A percentile compares a stretch with the other conserved stretches of the same genome.
Evolutionary conservation across 2,329 filamentous ascomycete species (phyloP).

Genomic region (Raffaelea albimanens): DNA sequence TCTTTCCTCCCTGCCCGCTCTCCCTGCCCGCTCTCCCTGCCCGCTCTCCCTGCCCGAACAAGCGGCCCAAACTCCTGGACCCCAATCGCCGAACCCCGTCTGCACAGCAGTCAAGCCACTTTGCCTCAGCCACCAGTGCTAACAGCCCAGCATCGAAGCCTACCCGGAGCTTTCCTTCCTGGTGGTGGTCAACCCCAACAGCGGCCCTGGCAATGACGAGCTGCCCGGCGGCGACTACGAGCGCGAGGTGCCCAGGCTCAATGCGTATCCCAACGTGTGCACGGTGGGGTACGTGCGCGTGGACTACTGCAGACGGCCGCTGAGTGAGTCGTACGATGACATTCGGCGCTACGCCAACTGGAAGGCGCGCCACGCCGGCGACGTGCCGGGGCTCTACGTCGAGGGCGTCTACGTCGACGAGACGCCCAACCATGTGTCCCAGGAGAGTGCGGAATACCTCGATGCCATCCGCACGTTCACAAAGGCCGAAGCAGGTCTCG

Average conservation of each 20-base stretch:
- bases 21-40: too few species aligned
- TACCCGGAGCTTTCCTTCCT: conserved; percentile 1
- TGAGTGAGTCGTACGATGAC: conserved; percentile 3
- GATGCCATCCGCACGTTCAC: background rate
- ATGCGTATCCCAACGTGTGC: conserved; percentile 9
- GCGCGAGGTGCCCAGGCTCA: conserved; percentile 10
- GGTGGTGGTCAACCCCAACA: conserved; percentile 5
- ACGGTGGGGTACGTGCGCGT: conserved; percentile 10
- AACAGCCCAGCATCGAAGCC: conserved; percentile 1
- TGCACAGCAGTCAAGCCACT: too few species aligned
- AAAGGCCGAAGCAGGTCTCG: conserved; percentile 1
- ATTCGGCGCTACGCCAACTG: conserved; percentile 4
- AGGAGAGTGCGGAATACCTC: conserved; percentile 1
- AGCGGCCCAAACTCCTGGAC: too few species aligned
- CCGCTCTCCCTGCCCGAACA: too few species aligned
- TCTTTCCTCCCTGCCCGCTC: too few species aligned
- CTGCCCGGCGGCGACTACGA: conserved; percentile 8
- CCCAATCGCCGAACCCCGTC: too few species aligned
- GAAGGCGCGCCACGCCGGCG: background rate
- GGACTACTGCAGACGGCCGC: conserved; percentile 6
- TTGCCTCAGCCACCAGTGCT: too few species aligned
- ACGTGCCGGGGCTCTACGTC: conserved; percentile 6
- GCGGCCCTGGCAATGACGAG: conserved; percentile 1
- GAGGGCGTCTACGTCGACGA: conserved; percentile 11
- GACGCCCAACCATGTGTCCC: conserved; percentile 8